Base-by-base conservation (phyloP, 2,329 filamentous ascomycete species). In the Didymosphaeria variabile region DNA sequence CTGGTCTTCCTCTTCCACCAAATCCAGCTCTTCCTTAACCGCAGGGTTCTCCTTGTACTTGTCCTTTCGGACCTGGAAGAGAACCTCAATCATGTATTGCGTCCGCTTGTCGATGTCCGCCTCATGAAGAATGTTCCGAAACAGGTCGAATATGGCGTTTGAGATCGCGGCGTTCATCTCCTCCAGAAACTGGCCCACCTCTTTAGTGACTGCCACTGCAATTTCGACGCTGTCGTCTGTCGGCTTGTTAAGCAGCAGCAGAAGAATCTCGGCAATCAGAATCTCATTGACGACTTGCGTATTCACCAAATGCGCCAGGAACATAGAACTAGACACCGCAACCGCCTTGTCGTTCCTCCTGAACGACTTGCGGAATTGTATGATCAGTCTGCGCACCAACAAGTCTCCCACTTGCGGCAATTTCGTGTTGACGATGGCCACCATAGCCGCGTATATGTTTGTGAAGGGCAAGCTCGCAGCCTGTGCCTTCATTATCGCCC, bases 31-130 rank as follows among this genome's bases (percentile, higher is more conserved):
- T 75, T 97, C 94, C 77, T 90, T 94, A 70, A 98, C 84, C 0
- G 93, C 90, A 19, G 90, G 93, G 72, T 98, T 93, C 72, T 98
- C 93, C 82, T 97, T 97, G 84, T 97, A 99, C 72, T 91, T 91
- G 80, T 98, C 94, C 80, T 97, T 97, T 65, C 95, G 88, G 58
- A 97, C 91, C 81, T 99, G 94, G 77, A 99, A 99, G 46, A 99
- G 82, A 6, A 98, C 95, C 78, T 99, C 95, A 59, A 99, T 94
- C 92, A 97, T 97, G 80, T 98, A 99, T 80, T 99, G 95, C n/a
- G 94, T 94, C 66, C 95, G 87, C 84, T 97, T 97, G 76, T 98
- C 94, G 77, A 99, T 97, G 74, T 95, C 94, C 47, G 93, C 93
- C 79, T 99, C 95, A 81, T 99, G 94, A 9, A 99, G 83, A 65